Evolutionary conservation across 163 green algal species (phyloP), one percentile per base, ranked within the genome.

Genomic region (Chloroidium sp.): DNA sequence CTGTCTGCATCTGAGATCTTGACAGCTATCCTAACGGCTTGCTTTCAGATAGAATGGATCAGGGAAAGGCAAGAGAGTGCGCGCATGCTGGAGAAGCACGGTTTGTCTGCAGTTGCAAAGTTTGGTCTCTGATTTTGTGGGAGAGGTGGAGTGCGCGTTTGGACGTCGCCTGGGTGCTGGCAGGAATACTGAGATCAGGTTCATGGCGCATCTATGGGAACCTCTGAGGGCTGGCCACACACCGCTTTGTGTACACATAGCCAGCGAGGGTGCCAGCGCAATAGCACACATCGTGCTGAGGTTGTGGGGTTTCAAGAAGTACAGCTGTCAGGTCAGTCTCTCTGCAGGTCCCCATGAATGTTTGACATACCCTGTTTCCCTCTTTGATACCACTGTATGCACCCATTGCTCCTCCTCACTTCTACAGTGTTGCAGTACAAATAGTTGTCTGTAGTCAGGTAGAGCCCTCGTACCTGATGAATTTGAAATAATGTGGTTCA

Each of bases 191-290:
- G 60, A 82, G 69, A 74, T 93, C 12, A 74, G 4, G 13, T 90
- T 86, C 83, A 91, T 92, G 89, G 80, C 76, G 2, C 89, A 92
- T 78, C 58, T 91, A 8, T 90, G 83, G 82, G 87, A 91, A 81
- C 84, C 84, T 13, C 86, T 91, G 77, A 80, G 84, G 57, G 81
- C 87, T 1, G 78, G 88, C 59, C 87, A 85, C 79, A 91, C 89
- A 79, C 88, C 86, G 57, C 85, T 92, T 6, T 57, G 69, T 1
- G 3, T 90, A 12, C 83, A 84, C 67, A 57, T 84, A 57, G 62
- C 61, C 72, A 81, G 76, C 62, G 83, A 86, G 80, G 36, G 59
- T 0, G 75, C 62, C 59, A 67, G 64, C 1, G 8, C 78, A 61
- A 58, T 61, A 1, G 62, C 69, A 8, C 72, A 74, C 4, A 59